phyloP scores from a whole-genome alignment of 169 alveolate genomes.

The Eimeria maxima region DNA sequence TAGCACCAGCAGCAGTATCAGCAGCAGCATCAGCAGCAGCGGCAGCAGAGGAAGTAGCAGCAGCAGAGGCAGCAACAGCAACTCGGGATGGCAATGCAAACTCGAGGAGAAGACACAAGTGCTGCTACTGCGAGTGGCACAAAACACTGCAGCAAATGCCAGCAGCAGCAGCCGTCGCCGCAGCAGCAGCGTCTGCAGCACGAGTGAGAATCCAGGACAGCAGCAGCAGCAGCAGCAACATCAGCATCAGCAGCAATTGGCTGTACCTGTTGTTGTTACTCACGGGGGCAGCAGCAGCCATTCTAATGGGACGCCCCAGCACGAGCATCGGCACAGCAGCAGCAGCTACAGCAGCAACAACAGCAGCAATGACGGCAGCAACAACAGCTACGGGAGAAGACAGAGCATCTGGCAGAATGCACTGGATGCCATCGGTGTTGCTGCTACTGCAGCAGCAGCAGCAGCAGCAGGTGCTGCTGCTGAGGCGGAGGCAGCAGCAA shows the following conservation, averaged over 20 bases:
- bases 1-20: slow-evolving; percentile 13
- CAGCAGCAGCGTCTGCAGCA: slow-evolving; percentile 63
- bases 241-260: slow-evolving; percentile 31
- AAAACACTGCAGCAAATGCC: not conserved
- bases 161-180: slow-evolving; percentile 29
- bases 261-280: not conserved
- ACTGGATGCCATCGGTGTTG: slow-evolving; percentile 50
- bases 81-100: slow-evolving; percentile 3
- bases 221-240: slow-evolving; percentile 57
- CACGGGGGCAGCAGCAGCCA: not conserved
- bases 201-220: not conserved
- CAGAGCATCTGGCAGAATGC: slow-evolving; percentile 62
- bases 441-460: slow-evolving; percentile 71
- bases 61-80: slow-evolving; percentile 13
- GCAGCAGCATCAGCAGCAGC: slow-evolving; percentile 35
- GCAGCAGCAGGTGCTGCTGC: slow-evolving; percentile 72
- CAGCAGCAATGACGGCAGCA: slow-evolving; percentile 29
- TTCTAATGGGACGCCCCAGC: not conserved
- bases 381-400: not conserved
- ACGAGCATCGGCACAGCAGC: slow-evolving; percentile 19
- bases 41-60: not conserved
- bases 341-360: slow-evolving; percentile 28
- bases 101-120: not conserved
- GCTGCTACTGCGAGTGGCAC: slow-evolving; percentile 55
- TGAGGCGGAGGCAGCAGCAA: not conserved